Evolutionary conservation across 2,329 filamentous ascomycete species (phyloP).

Genomic region (Colletotrichum australisinense): DNA sequence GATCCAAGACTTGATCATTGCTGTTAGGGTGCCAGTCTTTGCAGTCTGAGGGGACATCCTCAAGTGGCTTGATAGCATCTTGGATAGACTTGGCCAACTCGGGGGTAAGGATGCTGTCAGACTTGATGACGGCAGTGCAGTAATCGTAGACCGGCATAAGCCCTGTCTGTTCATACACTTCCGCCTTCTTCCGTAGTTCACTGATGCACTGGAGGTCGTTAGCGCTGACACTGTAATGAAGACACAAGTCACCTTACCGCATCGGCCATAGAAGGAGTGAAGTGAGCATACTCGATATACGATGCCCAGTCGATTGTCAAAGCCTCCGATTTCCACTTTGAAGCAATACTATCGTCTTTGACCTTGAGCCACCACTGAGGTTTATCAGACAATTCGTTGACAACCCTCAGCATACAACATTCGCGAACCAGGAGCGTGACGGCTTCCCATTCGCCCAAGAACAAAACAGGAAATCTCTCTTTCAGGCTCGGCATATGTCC

Average conservation of each 20-base stretch:
- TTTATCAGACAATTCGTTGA: slow-evolving; percentile 44
- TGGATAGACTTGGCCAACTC: slow-evolving; percentile 50
- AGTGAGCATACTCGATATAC: slow-evolving; percentile 39
- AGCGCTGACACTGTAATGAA: neutral
- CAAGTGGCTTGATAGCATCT: slow-evolving; percentile 56
- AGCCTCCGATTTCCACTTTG: slow-evolving; percentile 39
- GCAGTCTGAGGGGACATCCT: slow-evolving; percentile 58
- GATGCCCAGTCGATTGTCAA: slow-evolving; percentile 44
- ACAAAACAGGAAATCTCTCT: too few relatives aligned
- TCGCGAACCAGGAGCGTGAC: slow-evolving; percentile 31
- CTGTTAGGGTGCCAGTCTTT: slow-evolving; percentile 73
- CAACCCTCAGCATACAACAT: slow-evolving; percentile 40
- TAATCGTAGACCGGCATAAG: slow-evolving; percentile 49
- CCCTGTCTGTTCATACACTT: slow-evolving; percentile 45
- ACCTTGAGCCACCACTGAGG: slow-evolving; percentile 43
- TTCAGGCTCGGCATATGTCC: too few relatives aligned
- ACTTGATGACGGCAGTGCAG: slow-evolving; percentile 46
- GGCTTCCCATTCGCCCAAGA: slow-evolving; percentile 3
- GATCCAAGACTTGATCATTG: slow-evolving; percentile 66
- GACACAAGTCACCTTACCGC: slow-evolving; percentile 38
- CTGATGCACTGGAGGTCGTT: neutral
- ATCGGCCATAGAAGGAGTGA: slow-evolving; percentile 45
- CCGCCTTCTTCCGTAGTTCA: slow-evolving; percentile 47
- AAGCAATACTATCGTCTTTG: slow-evolving; percentile 37
- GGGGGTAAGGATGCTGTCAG: slow-evolving; percentile 42